These are phyloP conservation scores for Calocera viscosa DNA, from an alignment of 768 basidiomycete genomes.

Conservation along the genomic window DNA sequence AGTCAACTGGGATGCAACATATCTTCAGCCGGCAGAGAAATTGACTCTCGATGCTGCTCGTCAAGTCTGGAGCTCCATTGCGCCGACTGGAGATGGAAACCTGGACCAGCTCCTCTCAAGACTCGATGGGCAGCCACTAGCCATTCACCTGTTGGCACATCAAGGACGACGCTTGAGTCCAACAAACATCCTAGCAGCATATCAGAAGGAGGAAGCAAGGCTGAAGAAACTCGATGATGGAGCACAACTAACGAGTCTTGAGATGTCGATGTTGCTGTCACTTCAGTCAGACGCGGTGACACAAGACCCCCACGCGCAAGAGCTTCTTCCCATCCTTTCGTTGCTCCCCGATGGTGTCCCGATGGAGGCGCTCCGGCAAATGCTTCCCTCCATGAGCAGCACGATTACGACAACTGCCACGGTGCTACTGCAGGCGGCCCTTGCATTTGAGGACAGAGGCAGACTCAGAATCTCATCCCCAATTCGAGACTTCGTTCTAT, in stretches of 20 bases:
- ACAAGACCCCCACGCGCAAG: not conserved
- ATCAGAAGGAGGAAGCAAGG: not conserved
- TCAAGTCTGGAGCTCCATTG: not conserved
- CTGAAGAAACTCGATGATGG: not conserved
- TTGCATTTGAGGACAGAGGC: too few species aligned
- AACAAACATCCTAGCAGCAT: not conserved
- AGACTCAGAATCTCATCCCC: too few species aligned
- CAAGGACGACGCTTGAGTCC: not conserved
- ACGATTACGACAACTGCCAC: too few species aligned
- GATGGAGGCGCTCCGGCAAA: not conserved
- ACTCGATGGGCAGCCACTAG: not conserved
- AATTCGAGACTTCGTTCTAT: too few species aligned
- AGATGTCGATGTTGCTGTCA: not conserved
- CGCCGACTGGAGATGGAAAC: not conserved
- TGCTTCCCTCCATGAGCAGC: not conserved
- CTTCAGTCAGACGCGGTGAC: not conserved
- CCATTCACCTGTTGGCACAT: not conserved
- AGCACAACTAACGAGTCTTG: not conserved
- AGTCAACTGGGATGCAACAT: not conserved
- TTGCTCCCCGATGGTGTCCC: not conserved
- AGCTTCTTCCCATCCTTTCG: not conserved
- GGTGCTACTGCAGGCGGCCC: too few species aligned
- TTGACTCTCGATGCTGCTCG: not conserved
- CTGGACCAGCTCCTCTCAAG: not conserved
- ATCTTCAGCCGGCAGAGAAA: not conserved